phyloP scores from a whole-genome alignment of 73 alveolate species.

The Blepharisma stoltei region DNA sequence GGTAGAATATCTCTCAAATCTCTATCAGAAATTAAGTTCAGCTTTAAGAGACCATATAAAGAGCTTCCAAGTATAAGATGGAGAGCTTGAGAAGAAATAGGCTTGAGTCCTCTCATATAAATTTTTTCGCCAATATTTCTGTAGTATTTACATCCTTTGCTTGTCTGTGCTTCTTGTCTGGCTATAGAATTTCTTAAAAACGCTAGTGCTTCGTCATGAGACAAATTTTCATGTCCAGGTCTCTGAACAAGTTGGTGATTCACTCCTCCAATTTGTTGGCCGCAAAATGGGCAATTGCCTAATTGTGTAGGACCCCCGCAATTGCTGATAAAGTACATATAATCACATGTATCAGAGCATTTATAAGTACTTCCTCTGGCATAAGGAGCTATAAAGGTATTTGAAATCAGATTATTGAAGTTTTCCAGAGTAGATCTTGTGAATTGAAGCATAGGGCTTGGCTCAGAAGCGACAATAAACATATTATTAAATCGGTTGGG shows the following conservation, averaged over 20 bases:
- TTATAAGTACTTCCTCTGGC: not conserved
- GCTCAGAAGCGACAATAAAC: too few relatives aligned
- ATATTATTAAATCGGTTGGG: not conserved
- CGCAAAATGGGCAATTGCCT: not conserved
- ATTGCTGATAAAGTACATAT: slow-evolving; percentile 1
- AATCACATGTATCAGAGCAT: slow-evolving; percentile 15
- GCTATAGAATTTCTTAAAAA: not conserved
- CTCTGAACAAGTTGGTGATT: not conserved
- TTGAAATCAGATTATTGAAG: too few relatives aligned
- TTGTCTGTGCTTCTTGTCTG: not conserved
- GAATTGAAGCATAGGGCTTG: too few relatives aligned
- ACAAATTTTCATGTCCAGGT: slow-evolving; percentile 3
- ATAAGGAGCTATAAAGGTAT: too few relatives aligned
- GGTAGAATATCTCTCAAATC: not conserved
- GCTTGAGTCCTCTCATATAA: not conserved
- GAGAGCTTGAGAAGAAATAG: not conserved
- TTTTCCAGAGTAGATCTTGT: too few relatives aligned
- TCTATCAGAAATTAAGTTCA: not conserved
- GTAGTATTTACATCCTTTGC: not conserved
- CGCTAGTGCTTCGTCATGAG: not conserved
- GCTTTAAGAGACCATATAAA: not conserved
- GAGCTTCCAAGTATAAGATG: not conserved
- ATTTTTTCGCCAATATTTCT: not conserved
- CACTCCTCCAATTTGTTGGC: slow-evolving; percentile 11
- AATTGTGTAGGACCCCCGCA: not conserved